These are phyloP conservation scores for Mucuna pruriens DNA, from an alignment of 306 rosid species.

Conservation along the genomic window DNA sequence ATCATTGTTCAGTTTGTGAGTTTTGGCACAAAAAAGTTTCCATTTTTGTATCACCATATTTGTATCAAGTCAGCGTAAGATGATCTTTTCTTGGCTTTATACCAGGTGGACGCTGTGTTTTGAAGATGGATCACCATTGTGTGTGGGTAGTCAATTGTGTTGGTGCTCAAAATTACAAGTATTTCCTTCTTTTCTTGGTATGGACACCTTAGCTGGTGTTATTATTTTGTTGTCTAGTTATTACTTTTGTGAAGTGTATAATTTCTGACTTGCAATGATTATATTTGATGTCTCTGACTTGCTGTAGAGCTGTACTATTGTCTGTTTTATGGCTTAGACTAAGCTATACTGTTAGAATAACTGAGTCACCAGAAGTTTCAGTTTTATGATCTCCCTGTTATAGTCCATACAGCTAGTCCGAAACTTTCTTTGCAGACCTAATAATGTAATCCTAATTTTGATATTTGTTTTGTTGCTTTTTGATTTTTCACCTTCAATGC, in stretches of 20 bases:
- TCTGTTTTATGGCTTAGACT: background rate
- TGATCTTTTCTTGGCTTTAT: slow-evolving; percentile 32
- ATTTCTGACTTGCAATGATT: slow-evolving; percentile 20
- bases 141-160: slow-evolving; percentile 99
- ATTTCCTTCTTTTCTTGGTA: slow-evolving; percentile 97
- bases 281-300: slow-evolving; percentile 19
- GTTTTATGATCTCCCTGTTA: slow-evolving; percentile 15
- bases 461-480: slow-evolving; percentile 27
- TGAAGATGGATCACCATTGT: slow-evolving; percentile 99
- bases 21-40: slow-evolving; percentile 15
- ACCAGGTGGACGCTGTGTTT: slow-evolving; percentile 96
- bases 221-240: background rate
- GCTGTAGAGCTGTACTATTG: background rate
- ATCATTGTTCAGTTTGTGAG: slow-evolving; percentile 99
- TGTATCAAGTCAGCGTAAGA: slow-evolving; percentile 3
- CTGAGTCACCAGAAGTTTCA: slow-evolving; percentile 4
- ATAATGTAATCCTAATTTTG: background rate
- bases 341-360: background rate
- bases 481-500: slow-evolving; percentile 6
- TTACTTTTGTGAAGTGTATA: background rate
- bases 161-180: slow-evolving; percentile 92
- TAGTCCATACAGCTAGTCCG: slow-evolving; percentile 11
- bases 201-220: slow-evolving; percentile 37
- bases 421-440: background rate
- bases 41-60: background rate